Evolutionary conservation across 139 green algal genomes (phyloP), one percentile per base, ranked within the genome.

Genomic region (Tetradesmus lagerheimii): DNA sequence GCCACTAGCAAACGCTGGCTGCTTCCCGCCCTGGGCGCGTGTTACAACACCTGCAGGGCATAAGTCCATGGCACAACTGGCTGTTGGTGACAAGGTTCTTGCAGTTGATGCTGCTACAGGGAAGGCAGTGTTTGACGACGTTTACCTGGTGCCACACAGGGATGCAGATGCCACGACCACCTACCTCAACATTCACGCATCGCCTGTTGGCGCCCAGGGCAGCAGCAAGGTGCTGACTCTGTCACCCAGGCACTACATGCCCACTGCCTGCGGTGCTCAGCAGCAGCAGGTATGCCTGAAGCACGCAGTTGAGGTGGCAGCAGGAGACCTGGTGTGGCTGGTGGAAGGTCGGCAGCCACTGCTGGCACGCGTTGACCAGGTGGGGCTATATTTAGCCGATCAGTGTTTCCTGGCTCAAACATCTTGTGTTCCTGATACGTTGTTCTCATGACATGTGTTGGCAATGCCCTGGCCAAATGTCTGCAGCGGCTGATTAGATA

Each of bases 71-170:
- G 6, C 77, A 15, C 37, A 83, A 18, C 37, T 83, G 77, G 25
- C 8, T 2, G 35, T 83, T 14, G 77, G 77, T 15, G 77, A 57
- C 31, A 43, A 45, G n/a, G 77, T 57, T 14, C 35, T 83, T 14
- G 77, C 77, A 15, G 18, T 57, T n/a, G 77, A 50, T 38, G 29
- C 66, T 9, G 15, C 77, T 6, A 83, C 23, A 31, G 77, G 77
- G 4, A 25, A 18, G 38, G 11, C 34, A 15, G 37, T 57, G 18
- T 83, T 57, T 50, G 77, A 83, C 39, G 35, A 43, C 23, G 37
- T 83, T 2, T 57, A 83, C 77, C 38, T 83, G 18, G 20, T 45
- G 77, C 77, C 77, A 83, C 77, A 83, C 77, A 83, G 38, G 77
- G 77, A 83, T n/a, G 37, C 31, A 43, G 77, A 12, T 15, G 20